Percentiles rank a stretch among this genome's conserved stretches.
Conservation (phyloP, 495 filamentous ascomycete species). For the Xylaria flabelliformis region DNA sequence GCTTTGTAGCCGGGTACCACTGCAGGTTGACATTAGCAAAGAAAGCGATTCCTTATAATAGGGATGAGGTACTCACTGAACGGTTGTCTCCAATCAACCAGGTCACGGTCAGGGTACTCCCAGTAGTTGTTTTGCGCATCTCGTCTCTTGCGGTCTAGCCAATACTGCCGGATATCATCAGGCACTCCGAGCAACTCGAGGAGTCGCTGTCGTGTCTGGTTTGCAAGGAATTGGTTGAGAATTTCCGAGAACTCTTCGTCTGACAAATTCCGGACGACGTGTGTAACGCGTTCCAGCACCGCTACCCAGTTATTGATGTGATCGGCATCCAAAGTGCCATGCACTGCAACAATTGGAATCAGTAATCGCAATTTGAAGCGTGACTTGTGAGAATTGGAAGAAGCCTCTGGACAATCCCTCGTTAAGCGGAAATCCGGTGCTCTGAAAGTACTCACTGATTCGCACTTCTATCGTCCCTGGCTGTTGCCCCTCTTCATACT, state of each 20-base stretch:
- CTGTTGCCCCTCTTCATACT: background rate
- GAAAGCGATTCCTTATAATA: background rate
- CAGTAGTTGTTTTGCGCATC: background rate
- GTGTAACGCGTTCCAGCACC: constrained; percentile 23
- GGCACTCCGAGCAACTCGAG: constrained; percentile 23
- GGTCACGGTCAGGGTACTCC: constrained; percentile 32
- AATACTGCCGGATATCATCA: constrained; percentile 18
- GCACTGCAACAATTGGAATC: constrained; percentile 22
- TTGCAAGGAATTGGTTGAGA: background rate
- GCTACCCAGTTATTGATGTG: constrained; percentile 35
- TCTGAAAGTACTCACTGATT: constrained; percentile 13
- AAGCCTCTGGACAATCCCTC: background rate
- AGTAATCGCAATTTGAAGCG: background rate
- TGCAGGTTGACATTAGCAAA: background rate
- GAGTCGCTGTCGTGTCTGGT: background rate
- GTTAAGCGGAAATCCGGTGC: background rate
- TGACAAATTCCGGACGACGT: constrained; percentile 14
- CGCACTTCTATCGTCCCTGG: constrained; percentile 33
- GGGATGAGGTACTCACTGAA: constrained; percentile 21
- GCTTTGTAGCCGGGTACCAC: constrained; percentile 17
- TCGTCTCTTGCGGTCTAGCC: constrained; percentile 17
- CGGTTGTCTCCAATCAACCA: constrained; percentile 32
- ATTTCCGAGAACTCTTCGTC: background rate
- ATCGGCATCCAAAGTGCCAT: constrained; percentile 36
- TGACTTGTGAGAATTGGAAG: background rate